Percentiles rank a stretch among this genome's conserved stretches.
Evolutionary conservation across 768 basidiomycete genomes (phyloP).

Genomic region (Mycena capillaripes): DNA sequence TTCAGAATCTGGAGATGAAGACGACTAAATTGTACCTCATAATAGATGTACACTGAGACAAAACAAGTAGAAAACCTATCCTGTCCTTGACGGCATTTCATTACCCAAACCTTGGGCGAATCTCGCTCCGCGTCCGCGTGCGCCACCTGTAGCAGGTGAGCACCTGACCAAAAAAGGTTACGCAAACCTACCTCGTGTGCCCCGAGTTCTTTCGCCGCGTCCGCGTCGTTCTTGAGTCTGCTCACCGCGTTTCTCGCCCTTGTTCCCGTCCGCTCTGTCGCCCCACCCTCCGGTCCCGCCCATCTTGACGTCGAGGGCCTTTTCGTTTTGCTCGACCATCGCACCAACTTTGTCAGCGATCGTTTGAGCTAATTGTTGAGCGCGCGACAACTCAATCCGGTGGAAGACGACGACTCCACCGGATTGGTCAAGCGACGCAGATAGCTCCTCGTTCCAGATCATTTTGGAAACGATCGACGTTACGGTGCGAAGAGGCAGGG

Average conservation of each 20-base stretch:
- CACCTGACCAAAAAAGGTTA: not conserved
- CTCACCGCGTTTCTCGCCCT: slow-evolving; percentile 86
- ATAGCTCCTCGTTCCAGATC: slow-evolving; percentile 98
- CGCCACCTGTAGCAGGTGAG: slow-evolving; percentile 61
- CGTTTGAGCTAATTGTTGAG: slow-evolving; percentile 91
- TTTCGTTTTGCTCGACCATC: slow-evolving; percentile 95
- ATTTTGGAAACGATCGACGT: slow-evolving; percentile 96
- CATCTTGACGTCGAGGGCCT: slow-evolving; percentile 86
- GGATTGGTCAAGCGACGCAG: slow-evolving; percentile 93
- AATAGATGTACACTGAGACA: slow-evolving; percentile 31
- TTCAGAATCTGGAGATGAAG: slow-evolving; percentile 44
- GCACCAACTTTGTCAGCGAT: slow-evolving; percentile 90
- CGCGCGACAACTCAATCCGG: slow-evolving; percentile 87
- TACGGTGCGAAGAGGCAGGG: slow-evolving; percentile 82
- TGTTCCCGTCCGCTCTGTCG: slow-evolving; percentile 76
- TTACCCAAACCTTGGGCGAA: slow-evolving; percentile 89
- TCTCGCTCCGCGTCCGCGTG: slow-evolving; percentile 81
- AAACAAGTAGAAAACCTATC: slow-evolving; percentile 36
- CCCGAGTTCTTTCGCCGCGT: slow-evolving; percentile 78
- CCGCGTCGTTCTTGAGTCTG: slow-evolving; percentile 84
- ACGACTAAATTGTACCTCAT: slow-evolving; percentile 30
- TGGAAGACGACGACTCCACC: slow-evolving; percentile 94
- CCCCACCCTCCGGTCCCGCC: slow-evolving; percentile 76
- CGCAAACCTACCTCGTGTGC: slow-evolving; percentile 65
- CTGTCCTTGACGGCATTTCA: slow-evolving; percentile 71